Conservation (phyloP, 441 rosid species). For the Adansonia grandidieri region DNA sequence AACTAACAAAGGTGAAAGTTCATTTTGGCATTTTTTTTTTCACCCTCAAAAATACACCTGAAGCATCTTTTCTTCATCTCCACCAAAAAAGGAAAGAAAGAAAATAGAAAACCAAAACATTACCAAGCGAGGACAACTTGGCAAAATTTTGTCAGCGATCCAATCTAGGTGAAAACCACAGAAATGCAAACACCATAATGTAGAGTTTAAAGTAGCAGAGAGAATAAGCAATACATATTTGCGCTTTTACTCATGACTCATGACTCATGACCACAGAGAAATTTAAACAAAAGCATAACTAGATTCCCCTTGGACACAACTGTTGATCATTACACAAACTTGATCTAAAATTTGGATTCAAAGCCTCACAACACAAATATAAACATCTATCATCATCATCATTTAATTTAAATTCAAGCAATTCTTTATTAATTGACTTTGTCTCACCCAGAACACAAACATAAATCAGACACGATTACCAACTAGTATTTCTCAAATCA, state of each 20-base stretch:
- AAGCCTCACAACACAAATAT: neutral
- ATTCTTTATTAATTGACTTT: neutral
- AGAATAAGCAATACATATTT: neutral
- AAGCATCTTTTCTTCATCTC: neutral
- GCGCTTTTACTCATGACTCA: neutral
- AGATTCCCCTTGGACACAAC: neutral
- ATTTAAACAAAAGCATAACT: neutral
- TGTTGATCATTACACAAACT: neutral
- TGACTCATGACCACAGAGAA: neutral
- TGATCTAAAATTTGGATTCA: neutral
- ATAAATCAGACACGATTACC: neutral
- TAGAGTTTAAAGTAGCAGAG: slow-evolving; percentile 5
- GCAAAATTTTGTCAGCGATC: neutral
- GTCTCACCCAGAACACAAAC: neutral
- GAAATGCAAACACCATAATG: slow-evolving; percentile 10
- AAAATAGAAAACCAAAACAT: neutral
- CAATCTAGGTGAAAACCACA: neutral
- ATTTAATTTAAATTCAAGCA: slow-evolving; percentile 4
- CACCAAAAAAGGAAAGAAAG: neutral
- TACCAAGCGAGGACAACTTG: neutral
- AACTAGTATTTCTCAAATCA: slow-evolving; percentile 12
- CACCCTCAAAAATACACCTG: neutral
- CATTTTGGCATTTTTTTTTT: neutral
- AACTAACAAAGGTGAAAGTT: slow-evolving; percentile 3
- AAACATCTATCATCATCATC: neutral